Conservation (phyloP, 2,329 filamentous ascomycete genomes). For the Bipolaris gigantea region DNA sequence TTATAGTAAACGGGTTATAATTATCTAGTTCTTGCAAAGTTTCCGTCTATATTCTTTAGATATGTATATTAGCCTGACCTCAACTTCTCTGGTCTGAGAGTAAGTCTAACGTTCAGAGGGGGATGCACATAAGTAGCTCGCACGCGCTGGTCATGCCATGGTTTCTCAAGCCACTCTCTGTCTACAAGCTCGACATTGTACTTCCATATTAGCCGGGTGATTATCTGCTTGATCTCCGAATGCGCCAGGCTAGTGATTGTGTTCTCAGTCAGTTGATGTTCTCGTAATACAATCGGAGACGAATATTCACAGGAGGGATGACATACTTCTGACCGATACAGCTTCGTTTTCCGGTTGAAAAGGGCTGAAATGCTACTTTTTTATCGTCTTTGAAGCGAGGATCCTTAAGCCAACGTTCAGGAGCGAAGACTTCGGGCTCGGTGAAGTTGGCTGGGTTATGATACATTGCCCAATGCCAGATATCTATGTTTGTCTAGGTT, state of each 20-base stretch:
- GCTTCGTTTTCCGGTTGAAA: conserved; percentile 2
- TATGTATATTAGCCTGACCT: neutral
- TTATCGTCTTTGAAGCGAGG: neutral
- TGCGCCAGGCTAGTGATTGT: neutral
- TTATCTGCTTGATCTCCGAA: conserved; percentile 6
- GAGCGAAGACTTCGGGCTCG: neutral
- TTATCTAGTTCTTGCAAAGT: neutral
- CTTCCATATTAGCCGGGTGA: conserved; percentile 1
- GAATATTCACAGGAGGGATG: neutral
- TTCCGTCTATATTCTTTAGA: neutral
- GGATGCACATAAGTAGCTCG: conserved; percentile 6
- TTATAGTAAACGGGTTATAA: neutral
- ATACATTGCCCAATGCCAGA: conserved; percentile 8
- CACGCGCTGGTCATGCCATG: conserved; percentile 1
- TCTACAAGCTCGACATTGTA: conserved; percentile 4
- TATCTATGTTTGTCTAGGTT: neutral
- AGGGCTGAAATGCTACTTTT: neutral
- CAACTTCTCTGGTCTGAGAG: neutral
- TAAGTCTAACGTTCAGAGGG: neutral
- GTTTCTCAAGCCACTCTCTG: neutral
- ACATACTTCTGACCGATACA: neutral
- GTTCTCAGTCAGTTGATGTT: neutral
- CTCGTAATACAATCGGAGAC: neutral
- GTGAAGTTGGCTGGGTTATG: conserved; percentile 7
- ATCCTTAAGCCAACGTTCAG: conserved; percentile 1